phyloP scores from a whole-genome alignment of 2,329 filamentous ascomycete species.

The Aspergillus pseudonomiae region DNA sequence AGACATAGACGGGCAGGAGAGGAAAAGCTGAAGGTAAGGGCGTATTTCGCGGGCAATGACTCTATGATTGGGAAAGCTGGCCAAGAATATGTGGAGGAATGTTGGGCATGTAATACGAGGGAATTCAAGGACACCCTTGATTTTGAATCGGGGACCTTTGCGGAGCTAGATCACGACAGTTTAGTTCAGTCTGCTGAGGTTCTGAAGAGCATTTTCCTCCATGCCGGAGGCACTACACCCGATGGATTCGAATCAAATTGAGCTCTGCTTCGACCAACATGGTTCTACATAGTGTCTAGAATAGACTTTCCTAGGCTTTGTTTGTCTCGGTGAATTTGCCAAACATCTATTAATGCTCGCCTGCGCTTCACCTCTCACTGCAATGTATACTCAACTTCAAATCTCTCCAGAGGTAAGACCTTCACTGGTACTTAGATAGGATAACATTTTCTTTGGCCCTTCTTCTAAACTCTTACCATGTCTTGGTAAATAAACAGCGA shows the following conservation, averaged over 20 bases:
- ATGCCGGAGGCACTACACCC: not conserved
- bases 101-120: slow-evolving; percentile 36
- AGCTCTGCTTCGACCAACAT: not conserved
- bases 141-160: slow-evolving; percentile 33
- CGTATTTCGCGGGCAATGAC: slow-evolving; percentile 45
- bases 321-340: not conserved
- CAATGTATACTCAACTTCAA: not conserved
- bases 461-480: not conserved
- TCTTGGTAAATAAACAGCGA: not conserved
- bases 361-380: too few relatives aligned
- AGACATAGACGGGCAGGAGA: not conserved
- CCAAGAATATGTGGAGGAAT: slow-evolving; percentile 46
- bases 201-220: slow-evolving; percentile 21
- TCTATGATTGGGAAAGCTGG: slow-evolving; percentile 48
- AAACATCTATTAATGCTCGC: not conserved
- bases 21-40: slow-evolving; percentile 30
- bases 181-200: slow-evolving; percentile 20
- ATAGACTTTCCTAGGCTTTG: not conserved
- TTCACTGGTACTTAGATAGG: not conserved
- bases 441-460: not conserved
- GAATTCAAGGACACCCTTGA: slow-evolving; percentile 33
- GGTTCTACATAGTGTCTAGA: not conserved
- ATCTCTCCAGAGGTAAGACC: not conserved
- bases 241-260: not conserved
- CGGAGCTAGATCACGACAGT: slow-evolving; percentile 47